Evolutionary conservation across 306 rosid genomes (phyloP), one percentile per base, ranked within the genome.

Genomic region (Prosopis cineraria): DNA sequence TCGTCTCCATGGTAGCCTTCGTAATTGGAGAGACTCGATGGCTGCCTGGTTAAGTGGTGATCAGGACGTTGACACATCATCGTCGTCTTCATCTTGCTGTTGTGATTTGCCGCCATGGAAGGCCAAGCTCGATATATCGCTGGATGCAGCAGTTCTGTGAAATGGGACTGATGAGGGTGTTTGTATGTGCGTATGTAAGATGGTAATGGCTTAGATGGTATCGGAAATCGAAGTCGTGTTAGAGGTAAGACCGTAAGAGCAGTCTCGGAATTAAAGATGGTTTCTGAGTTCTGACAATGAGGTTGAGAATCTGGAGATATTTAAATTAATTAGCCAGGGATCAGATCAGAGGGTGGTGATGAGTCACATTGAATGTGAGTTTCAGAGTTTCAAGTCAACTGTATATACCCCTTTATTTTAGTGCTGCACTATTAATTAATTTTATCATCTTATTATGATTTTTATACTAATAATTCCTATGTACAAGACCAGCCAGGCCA

Each of bases 1-100:
- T 67, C 72, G 52, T 24, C 34, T 39, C 72, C 72, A n/a, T 67
- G 72, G 72, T 67, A 67, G 10, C 72, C 72, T 22, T 67, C 72
- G 52, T 37, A 64, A 33, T 10, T 10, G 6, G 48, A 65, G 19
- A 65, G 16, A 39, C 40, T 40, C 0, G 72, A 67, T 2, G 34
- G 2, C 16, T 67, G 11, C 6, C 52, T 67, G 2, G 33, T 67
- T 40, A 67, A 39, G 34, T 34, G 30, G 10, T 48, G 27, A 3
- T 16, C 45, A 19, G 9, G 0, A 37, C 31, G 31, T 3, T 7
- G 30, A 36, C 17, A n/a, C 16, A 45, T 33, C 70, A 0, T 64
- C 70, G 0, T 62, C 30, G 0, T 37, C 48, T 11, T 65, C 14
- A 34, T 17, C 22, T 2, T 65, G 30, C 1, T 67, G 11, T 30